phyloP scores from a whole-genome alignment of 208 protist genomes.

The Acanthamoeba triangularis region DNA sequence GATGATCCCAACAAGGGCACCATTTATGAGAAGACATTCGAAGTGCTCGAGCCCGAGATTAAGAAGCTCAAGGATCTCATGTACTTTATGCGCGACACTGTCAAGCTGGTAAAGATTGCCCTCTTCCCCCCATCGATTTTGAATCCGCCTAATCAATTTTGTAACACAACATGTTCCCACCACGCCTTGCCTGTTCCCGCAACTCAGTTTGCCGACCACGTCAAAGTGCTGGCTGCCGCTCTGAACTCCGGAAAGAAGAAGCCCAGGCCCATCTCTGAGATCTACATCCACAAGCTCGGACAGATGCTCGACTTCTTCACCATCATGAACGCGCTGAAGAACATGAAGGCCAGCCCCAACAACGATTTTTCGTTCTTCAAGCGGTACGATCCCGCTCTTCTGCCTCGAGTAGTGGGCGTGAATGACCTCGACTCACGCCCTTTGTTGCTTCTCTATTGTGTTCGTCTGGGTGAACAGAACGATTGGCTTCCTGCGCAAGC shows the following conservation, averaged over 20 bases:
- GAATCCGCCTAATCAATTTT: not conserved
- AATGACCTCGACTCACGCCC: not conserved
- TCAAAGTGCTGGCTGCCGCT: constrained; percentile 79
- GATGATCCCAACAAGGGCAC: constrained; percentile 88
- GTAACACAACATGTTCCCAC: not conserved
- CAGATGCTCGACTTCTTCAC: constrained; percentile 88
- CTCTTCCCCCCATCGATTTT: too few relatives aligned
- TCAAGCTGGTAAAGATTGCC: constrained; percentile 35
- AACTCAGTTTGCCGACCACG: constrained; percentile 80
- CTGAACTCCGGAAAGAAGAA: constrained; percentile 82
- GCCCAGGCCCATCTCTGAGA: constrained; percentile 68
- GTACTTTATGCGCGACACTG: constrained; percentile 71
- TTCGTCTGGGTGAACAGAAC: constrained; percentile 75
- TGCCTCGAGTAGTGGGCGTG: too few relatives aligned
- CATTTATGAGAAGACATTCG: constrained; percentile 88
- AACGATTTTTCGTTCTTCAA: constrained; percentile 93
- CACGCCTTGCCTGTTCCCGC: not conserved
- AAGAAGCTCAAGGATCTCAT: constrained; percentile 89
- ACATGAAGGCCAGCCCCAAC: constrained; percentile 92
- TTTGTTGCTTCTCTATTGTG: not conserved
- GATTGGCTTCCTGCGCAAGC: constrained; percentile 84
- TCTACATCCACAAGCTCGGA: constrained; percentile 71
- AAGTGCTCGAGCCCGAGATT: constrained; percentile 89
- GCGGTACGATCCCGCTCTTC: constrained; percentile 77
- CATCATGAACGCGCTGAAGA: constrained; percentile 91